Base-by-base conservation (phyloP, 257 asterid genomes). In the Ligustrum vulgare region DNA sequence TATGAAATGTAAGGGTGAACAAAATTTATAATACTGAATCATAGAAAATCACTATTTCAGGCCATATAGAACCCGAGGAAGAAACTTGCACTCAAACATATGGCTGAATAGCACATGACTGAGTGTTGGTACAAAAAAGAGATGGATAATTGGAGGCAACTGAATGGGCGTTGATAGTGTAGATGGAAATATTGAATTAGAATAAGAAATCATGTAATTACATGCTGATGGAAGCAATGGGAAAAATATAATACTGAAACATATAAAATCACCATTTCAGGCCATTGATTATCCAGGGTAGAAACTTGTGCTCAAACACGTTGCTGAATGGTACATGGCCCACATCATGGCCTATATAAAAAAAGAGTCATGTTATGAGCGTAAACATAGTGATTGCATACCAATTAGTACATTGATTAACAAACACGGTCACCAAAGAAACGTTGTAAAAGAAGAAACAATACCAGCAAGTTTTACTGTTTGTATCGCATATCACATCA, bases 301-400 rank as follows among this genome's bases (percentile, higher is more conserved):
- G 83, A 81, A 93, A 90, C 79, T 82, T 93, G 62, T 83, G 89
- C 86, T 93, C 97, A 86, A 93, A 93, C 89, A 77, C 84, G 87
- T 93, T 97, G 86, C 97, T 93, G 84, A 91, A 93, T 77, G 98
- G 98, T 69, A 97, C 98, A 80, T 93, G 98, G 62, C 98, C 98
- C 77, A 93, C 82, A 83, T 93, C 98, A 79, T 93, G 89, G 77
- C 98, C 98, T 93, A 82, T 72, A 84, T 56, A 78, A 77, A 73
- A 73, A 74, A 79, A 64, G 70, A 77, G 71, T 7, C 22, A 69
- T 22, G 72, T 60, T 71, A 45, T 36, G 54, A 71, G 78, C 12
- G 75, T 23, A 73, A 47, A 73, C 22, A 73, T 66, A 68, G 60
- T 51, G 68, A 80, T 22, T 33, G 70, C 54, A 76, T 65, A 36